These are phyloP conservation scores for Kluyveromyces siamensis DNA, from an alignment of 805 yeast genomes.

Conservation along the genomic window DNA sequence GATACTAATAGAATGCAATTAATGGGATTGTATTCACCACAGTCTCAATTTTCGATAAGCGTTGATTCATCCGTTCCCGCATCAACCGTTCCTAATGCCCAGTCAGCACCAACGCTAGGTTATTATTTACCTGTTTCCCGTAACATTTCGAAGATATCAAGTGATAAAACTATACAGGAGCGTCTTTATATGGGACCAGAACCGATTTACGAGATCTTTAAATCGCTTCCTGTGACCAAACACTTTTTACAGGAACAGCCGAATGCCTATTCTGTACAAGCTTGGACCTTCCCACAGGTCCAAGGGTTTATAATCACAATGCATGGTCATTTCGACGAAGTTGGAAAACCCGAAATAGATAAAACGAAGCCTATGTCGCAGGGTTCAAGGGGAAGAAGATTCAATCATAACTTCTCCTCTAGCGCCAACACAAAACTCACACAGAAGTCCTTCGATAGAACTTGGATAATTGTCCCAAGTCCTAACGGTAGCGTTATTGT, in stretches of 20 bases:
- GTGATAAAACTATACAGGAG: slow-evolving; percentile 43
- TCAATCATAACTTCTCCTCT: slow-evolving; percentile 24
- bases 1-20: slow-evolving; percentile 68
- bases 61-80: slow-evolving; percentile 65
- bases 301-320: slow-evolving; percentile 69
- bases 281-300: slow-evolving; percentile 60
- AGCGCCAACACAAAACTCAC: slow-evolving; percentile 32
- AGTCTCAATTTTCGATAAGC: slow-evolving; percentile 77
- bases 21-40: slow-evolving; percentile 63
- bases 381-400: slow-evolving; percentile 19
- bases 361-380: slow-evolving; percentile 16
- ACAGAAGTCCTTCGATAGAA: slow-evolving; percentile 77
- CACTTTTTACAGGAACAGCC: slow-evolving; percentile 64
- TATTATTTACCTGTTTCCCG: slow-evolving; percentile 67
- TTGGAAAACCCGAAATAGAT: slow-evolving; percentile 41
- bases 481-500: slow-evolving; percentile 64
- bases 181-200: slow-evolving; percentile 64
- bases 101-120: slow-evolving; percentile 43
- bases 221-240: slow-evolving; percentile 64
- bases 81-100: slow-evolving; percentile 26
- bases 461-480: slow-evolving; percentile 65
- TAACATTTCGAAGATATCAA: slow-evolving; percentile 56
- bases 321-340: slow-evolving; percentile 81
- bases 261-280: slow-evolving; percentile 63
- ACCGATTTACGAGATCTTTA: slow-evolving; percentile 51